Percentiles rank a stretch among this genome's conserved stretches.
These are phyloP conservation scores for Tuber umbilicatum DNA, from an alignment of 495 filamentous ascomycete genomes.

Conservation along the genomic window DNA sequence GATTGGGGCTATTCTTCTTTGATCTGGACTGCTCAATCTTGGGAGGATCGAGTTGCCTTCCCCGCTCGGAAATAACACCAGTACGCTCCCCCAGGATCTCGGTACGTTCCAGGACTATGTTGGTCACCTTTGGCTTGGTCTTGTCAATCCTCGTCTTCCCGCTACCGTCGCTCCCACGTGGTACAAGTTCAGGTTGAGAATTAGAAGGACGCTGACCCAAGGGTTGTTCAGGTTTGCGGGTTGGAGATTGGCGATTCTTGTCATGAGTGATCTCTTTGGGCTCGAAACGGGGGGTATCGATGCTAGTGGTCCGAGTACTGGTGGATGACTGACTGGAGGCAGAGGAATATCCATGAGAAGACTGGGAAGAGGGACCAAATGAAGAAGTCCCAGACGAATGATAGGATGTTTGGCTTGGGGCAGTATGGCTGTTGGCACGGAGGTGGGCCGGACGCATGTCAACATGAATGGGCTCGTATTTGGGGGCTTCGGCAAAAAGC, in stretches of 20 bases:
- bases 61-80: conserved; percentile 14
- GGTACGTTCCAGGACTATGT: conserved; percentile 29
- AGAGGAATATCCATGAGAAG: conserved; percentile 39
- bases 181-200: conserved; percentile 27
- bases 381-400: conserved; percentile 34
- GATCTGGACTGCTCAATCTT: conserved; percentile 23
- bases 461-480: conserved; percentile 24
- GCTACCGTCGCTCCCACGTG: conserved; percentile 32
- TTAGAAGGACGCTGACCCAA: conserved; percentile 21
- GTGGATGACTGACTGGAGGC: conserved; percentile 38
- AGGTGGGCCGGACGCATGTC: conserved; percentile 30
- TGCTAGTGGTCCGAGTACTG: conserved; percentile 38
- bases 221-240: conserved; percentile 18
- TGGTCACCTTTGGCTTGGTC: conserved; percentile 24
- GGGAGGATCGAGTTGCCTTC: conserved; percentile 28
- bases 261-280: conserved; percentile 27
- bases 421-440: conserved; percentile 21
- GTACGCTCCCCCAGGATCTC: conserved; percentile 30
- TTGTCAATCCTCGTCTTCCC: conserved; percentile 34
- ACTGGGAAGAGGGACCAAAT: conserved; percentile 33
- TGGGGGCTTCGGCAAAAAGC: conserved; percentile 15
- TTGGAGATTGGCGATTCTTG: conserved; percentile 25
- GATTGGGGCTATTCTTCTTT: conserved; percentile 31
- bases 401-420: conserved; percentile 22
- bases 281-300: conserved; percentile 39